These are phyloP conservation scores for Colletotrichum sp. DNA, from an alignment of 2,329 filamentous ascomycete species.

Conservation along the genomic window DNA sequence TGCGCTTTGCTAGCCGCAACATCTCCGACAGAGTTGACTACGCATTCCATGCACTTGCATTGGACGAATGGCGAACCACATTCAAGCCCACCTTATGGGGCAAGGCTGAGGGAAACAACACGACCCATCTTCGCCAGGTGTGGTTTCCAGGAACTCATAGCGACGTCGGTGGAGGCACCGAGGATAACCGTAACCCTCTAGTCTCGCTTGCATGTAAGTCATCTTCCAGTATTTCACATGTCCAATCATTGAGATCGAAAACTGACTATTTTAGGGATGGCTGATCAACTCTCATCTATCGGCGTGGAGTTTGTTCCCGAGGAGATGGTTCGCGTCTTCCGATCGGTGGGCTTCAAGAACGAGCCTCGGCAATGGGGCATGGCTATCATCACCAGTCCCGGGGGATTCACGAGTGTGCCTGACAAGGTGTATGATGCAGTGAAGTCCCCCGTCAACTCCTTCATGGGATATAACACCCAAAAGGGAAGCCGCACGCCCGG, in stretches of 20 bases:
- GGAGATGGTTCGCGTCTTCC: constrained; percentile 25
- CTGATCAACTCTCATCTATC: constrained; percentile 26
- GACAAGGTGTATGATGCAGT: background rate
- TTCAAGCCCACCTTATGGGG: constrained; percentile 35
- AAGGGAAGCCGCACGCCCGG: constrained; percentile 24
- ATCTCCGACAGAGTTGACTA: constrained; percentile 44
- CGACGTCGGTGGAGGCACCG: constrained; percentile 65
- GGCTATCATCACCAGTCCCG: constrained; percentile 23
- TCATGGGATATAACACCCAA: background rate
- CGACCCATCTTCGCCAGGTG: constrained; percentile 25
- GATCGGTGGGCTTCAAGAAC: background rate
- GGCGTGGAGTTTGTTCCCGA: constrained; percentile 26
- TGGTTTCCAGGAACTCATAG: constrained; percentile 67
- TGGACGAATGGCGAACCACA: constrained; percentile 52
- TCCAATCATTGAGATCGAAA: fast-evolving
- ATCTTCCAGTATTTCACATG: background rate
- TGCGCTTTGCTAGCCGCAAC: constrained; percentile 19
- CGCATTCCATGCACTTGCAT: constrained; percentile 59
- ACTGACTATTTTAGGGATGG: constrained; percentile 20
- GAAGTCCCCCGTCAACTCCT: background rate
- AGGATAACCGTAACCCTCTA: constrained; percentile 25
- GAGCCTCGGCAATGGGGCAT: constrained; percentile 22
- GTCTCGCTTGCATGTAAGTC: constrained; percentile 26
- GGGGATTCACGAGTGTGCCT: background rate
- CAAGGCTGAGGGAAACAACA: constrained; percentile 4